These are phyloP conservation scores for Lentinula sp. DNA, from an alignment of 768 basidiomycete species.

Conservation along the genomic window DNA sequence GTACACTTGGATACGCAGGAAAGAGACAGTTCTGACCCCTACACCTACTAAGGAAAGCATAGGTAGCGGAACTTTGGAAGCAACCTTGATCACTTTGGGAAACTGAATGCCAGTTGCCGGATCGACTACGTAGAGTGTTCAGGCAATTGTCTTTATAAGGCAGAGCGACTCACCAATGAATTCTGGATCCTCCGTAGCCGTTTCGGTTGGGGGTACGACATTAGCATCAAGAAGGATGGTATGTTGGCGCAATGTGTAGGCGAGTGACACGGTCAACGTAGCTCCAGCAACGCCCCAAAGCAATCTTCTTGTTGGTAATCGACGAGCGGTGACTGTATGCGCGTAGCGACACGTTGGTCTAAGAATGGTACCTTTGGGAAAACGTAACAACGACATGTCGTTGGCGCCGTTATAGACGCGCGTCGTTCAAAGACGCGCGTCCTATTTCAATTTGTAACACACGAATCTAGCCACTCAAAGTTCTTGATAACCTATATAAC, in stretches of 20 bases:
- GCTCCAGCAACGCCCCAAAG: background rate
- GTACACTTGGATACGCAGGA: constrained; percentile 85
- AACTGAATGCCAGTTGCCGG: constrained; percentile 71
- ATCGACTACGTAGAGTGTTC: constrained; percentile 42
- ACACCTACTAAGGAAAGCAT: constrained; percentile 71
- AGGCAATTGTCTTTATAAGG: background rate
- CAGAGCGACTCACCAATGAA: background rate
- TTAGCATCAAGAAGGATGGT: constrained; percentile 6
- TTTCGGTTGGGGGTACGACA: background rate
- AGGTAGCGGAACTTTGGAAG: constrained; percentile 57
- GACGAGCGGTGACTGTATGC: background rate
- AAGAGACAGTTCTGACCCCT: constrained; percentile 86
- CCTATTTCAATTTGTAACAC: background rate
- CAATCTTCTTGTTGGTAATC: background rate
- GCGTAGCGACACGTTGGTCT: background rate
- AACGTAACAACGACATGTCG: background rate
- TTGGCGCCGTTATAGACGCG: background rate
- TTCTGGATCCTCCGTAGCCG: background rate
- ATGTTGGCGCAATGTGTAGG: background rate
- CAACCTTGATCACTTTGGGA: constrained; percentile 58
- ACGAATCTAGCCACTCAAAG: background rate
- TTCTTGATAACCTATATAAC: background rate
- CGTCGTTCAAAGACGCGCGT: background rate
- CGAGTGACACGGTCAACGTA: background rate
- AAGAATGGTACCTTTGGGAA: background rate